Evolutionary conservation across 345 rosid species (phyloP).

Genomic region (Cardamine resedifolia): DNA sequence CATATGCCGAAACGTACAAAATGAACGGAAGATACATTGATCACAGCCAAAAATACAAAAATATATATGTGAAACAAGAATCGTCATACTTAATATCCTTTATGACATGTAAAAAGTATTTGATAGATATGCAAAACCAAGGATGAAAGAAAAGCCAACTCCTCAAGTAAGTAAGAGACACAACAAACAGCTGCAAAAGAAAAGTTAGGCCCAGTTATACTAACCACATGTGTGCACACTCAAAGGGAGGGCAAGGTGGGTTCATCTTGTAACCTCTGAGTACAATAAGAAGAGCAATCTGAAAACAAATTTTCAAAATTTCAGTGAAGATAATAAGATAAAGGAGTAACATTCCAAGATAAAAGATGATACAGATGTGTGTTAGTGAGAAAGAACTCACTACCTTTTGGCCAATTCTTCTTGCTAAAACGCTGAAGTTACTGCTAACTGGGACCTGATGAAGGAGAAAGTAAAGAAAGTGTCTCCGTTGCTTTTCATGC

Average conservation of each 20-base stretch:
- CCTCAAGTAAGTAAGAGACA: slow-evolving; percentile 15
- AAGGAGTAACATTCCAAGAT: slow-evolving; percentile 17
- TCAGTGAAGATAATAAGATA: slow-evolving; percentile 39
- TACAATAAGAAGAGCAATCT: slow-evolving; percentile 88
- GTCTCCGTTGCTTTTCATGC: slow-evolving; percentile 88
- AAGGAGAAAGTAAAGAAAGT: slow-evolving; percentile 89
- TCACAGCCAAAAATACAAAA: slow-evolving; percentile 1
- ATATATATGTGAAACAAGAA: not conserved
- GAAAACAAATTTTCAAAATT: slow-evolving; percentile 43
- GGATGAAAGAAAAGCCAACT: slow-evolving; percentile 9
- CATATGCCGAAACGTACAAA: not conserved
- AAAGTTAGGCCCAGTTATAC: slow-evolving; percentile 31
- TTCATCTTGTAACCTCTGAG: slow-evolving; percentile 94
- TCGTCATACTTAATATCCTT: not conserved
- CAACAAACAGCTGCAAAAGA: slow-evolving; percentile 25
- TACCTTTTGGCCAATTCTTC: slow-evolving; percentile 90
- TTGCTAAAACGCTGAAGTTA: slow-evolving; percentile 83
- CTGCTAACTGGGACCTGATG: slow-evolving; percentile 95
- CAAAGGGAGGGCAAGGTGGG: slow-evolving; percentile 96
- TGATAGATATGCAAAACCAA: slow-evolving; percentile 13
- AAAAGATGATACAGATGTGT: slow-evolving; percentile 11
- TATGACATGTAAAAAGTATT: slow-evolving; percentile 18
- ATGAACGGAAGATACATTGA: not conserved
- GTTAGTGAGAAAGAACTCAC: slow-evolving; percentile 29
- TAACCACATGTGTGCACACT: slow-evolving; percentile 97